Conservation (phyloP, 768 basidiomycete genomes). For the Amanita thiersii region DNA sequence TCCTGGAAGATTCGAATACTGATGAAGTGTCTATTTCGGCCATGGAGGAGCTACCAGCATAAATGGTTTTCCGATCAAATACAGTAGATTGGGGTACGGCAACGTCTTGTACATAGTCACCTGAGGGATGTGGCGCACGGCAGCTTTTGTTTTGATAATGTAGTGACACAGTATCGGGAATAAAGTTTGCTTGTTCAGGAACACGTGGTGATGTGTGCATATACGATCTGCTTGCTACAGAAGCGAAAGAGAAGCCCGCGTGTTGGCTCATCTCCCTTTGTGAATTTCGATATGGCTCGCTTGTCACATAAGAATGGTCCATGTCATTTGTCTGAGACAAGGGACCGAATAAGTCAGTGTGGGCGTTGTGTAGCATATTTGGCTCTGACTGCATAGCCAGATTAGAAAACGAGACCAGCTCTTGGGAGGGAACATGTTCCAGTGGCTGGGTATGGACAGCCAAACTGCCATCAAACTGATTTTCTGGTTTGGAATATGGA, state of each 20-base stretch:
- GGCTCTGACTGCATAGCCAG: background rate
- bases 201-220: background rate
- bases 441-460: background rate
- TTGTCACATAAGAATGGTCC: background rate
- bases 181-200: background rate
- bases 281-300: background rate
- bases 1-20: background rate
- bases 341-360: slow-evolving; percentile 1
- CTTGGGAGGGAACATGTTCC: background rate
- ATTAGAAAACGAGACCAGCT: background rate
- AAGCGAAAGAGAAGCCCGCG: background rate
- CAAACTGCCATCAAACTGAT: background rate
- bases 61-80: background rate
- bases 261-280: background rate
- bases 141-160: background rate
- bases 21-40: no score
- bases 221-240: background rate
- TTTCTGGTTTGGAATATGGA: background rate
- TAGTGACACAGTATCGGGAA: background rate
- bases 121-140: background rate
- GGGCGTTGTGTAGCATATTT: background rate
- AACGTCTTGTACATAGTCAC: background rate
- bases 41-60: background rate
- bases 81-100: background rate
- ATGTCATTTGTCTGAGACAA: background rate